A percentile compares a stretch with the other conserved stretches of the same genome.
phyloP scores from a whole-genome alignment of 768 basidiomycete species.

The Lactarius sanguifluus region DNA sequence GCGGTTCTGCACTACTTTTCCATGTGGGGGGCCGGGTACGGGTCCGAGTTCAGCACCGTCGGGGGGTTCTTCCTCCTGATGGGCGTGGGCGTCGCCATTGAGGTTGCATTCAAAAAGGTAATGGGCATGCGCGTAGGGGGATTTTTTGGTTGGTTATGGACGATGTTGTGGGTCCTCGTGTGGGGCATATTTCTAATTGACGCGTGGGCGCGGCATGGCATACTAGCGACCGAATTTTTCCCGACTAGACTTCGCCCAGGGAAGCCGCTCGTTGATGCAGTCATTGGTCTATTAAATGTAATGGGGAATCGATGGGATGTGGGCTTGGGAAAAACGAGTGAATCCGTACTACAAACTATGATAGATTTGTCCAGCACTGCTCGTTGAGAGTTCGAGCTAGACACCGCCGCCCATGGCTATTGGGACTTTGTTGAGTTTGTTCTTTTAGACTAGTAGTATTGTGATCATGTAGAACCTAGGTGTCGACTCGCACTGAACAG shows the following conservation, averaged over 20 bases:
- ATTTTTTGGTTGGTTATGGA: slow-evolving; percentile 53
- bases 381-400: too few species aligned
- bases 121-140: slow-evolving; percentile 52
- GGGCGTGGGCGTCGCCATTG: slow-evolving; percentile 52
- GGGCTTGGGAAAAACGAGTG: background rate
- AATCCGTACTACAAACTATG: background rate
- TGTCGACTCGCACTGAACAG: too few species aligned
- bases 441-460: too few species aligned
- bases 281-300: background rate
- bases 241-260: slow-evolving; percentile 6
- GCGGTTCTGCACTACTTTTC: slow-evolving; percentile 60
- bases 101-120: slow-evolving; percentile 44
- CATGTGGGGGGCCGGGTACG: slow-evolving; percentile 57
- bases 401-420: too few species aligned
- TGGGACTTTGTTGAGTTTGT: too few species aligned
- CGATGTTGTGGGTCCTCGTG: slow-evolving; percentile 23
- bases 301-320: background rate
- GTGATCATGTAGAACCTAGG: too few species aligned
- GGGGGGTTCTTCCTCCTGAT: slow-evolving; percentile 58
- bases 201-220: slow-evolving; percentile 16
- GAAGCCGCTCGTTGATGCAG: background rate
- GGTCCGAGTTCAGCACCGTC: slow-evolving; percentile 46
- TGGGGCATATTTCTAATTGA: slow-evolving; percentile 28
- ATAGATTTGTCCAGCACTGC: too few species aligned
- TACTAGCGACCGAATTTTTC: slow-evolving; percentile 11